phyloP scores from a whole-genome alignment of 768 basidiomycete genomes.

The Multifurca ochricompacta region DNA sequence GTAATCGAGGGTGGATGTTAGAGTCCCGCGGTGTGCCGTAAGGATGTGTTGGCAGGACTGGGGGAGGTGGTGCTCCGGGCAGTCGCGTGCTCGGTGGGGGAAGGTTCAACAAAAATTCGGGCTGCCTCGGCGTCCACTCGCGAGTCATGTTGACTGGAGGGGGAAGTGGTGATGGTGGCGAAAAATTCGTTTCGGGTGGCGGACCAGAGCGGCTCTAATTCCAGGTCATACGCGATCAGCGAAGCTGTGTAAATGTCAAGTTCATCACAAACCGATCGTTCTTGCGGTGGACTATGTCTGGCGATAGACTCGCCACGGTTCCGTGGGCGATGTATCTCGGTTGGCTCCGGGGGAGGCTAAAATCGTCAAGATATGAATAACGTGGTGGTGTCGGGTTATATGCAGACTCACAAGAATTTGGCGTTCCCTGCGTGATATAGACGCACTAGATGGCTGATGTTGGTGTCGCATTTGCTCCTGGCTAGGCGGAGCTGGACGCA shows the following conservation, averaged over 20 bases:
- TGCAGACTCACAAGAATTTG: constrained; percentile 1
- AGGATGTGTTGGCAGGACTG: background rate
- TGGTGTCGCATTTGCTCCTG: constrained; percentile 6
- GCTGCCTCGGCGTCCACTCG: constrained; percentile 11
- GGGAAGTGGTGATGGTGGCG: background rate
- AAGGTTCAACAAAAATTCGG: constrained; percentile 7
- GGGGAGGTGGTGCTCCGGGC: constrained; percentile 15
- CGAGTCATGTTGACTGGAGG: background rate
- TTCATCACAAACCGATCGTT: constrained; percentile 4
- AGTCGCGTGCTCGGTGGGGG: constrained; percentile 14
- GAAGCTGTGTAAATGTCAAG: background rate
- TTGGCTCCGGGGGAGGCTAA: background rate
- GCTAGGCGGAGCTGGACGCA: background rate
- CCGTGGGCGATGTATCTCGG: background rate
- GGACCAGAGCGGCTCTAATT: constrained; percentile 2
- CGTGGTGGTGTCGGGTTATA: background rate
- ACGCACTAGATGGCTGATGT: background rate
- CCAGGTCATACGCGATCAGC: background rate
- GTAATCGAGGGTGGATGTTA: background rate
- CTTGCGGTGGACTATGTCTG: background rate
- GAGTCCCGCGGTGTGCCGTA: background rate
- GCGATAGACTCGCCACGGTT: background rate
- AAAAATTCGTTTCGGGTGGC: background rate
- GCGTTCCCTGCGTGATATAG: constrained; percentile 7
- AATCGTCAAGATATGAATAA: background rate